These are phyloP conservation scores for Pichia sp. DNA, from an alignment of 1,139 yeast species.

Conservation along the genomic window DNA sequence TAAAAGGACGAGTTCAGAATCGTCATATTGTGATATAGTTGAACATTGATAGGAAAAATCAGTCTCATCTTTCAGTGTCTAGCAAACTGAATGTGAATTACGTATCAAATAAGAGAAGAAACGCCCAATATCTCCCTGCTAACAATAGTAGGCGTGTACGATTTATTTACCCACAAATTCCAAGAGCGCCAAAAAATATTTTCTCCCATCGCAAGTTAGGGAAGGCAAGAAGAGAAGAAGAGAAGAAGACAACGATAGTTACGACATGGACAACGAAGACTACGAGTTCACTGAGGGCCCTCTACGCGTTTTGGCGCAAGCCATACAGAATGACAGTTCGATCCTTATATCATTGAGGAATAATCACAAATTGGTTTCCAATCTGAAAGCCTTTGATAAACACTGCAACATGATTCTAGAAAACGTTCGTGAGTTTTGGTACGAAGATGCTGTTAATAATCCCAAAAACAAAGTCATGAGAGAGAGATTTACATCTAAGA, in stretches of 20 bases:
- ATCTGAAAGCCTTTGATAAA: slow-evolving; percentile 91
- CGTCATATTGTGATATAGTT: too few species aligned
- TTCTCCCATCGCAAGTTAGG: neutral
- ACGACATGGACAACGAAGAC: slow-evolving; percentile 60
- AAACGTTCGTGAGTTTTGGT: slow-evolving; percentile 70
- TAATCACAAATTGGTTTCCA: slow-evolving; percentile 83
- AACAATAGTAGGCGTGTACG: too few species aligned
- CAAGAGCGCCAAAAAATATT: too few species aligned
- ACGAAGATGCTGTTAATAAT: slow-evolving; percentile 15
- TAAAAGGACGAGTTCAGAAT: too few species aligned
- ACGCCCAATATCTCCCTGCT: too few species aligned
- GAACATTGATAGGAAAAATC: too few species aligned
- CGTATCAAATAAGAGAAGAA: too few species aligned
- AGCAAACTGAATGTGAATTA: too few species aligned
- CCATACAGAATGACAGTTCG: slow-evolving; percentile 56
- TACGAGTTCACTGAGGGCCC: slow-evolving; percentile 92
- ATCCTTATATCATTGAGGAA: slow-evolving; percentile 87
- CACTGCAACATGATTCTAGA: slow-evolving; percentile 91
- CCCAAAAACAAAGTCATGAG: slow-evolving; percentile 37
- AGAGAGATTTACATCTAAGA: slow-evolving; percentile 81
- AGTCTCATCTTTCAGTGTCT: too few species aligned
- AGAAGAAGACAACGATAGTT: neutral
- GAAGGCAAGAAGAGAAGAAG: neutral
- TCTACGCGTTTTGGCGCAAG: slow-evolving; percentile 71
- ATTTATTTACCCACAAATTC: too few species aligned